These are phyloP conservation scores for Tulasnella sp. DNA, from an alignment of 768 basidiomycete species.

Conservation along the genomic window DNA sequence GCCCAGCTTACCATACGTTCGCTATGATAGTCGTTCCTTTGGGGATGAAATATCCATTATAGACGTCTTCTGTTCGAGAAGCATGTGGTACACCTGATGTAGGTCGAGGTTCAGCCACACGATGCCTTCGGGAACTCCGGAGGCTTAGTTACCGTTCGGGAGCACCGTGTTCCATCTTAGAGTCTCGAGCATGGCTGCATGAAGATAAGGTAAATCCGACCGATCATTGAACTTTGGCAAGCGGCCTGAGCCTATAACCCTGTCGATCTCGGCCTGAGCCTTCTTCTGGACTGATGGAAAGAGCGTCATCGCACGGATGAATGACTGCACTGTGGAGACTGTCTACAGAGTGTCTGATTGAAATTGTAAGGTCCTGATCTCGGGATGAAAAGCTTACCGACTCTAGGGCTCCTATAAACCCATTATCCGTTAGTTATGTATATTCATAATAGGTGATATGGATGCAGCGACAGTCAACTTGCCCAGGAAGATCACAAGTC, in stretches of 20 bases:
- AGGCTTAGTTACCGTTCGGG: neutral
- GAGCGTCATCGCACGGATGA: slow-evolving; percentile 40
- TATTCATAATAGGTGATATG: neutral
- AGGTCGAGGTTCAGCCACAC: neutral
- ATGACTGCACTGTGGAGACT: slow-evolving; percentile 36
- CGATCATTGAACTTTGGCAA: slow-evolving; percentile 41
- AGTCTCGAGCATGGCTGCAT: slow-evolving; percentile 37
- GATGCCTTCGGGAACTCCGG: neutral
- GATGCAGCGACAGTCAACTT: neutral
- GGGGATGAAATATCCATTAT: slow-evolving; percentile 12
- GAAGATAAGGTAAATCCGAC: slow-evolving; percentile 37
- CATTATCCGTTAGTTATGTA: neutral
- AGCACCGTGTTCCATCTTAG: slow-evolving; percentile 36
- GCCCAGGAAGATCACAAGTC: neutral
- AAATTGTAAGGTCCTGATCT: neutral
- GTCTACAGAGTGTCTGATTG: slow-evolving; percentile 15
- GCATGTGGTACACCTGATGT: neutral
- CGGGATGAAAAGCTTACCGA: neutral
- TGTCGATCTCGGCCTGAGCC: slow-evolving; percentile 48
- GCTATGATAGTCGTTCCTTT: neutral
- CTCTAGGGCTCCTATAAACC: neutral
- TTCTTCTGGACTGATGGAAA: slow-evolving; percentile 41
- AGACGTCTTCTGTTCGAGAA: neutral
- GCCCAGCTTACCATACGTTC: neutral
- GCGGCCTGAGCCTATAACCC: slow-evolving; percentile 40